Evolutionary conservation across 2,329 filamentous ascomycete genomes (phyloP).

Genomic region (Fusarium albosuccineum): DNA sequence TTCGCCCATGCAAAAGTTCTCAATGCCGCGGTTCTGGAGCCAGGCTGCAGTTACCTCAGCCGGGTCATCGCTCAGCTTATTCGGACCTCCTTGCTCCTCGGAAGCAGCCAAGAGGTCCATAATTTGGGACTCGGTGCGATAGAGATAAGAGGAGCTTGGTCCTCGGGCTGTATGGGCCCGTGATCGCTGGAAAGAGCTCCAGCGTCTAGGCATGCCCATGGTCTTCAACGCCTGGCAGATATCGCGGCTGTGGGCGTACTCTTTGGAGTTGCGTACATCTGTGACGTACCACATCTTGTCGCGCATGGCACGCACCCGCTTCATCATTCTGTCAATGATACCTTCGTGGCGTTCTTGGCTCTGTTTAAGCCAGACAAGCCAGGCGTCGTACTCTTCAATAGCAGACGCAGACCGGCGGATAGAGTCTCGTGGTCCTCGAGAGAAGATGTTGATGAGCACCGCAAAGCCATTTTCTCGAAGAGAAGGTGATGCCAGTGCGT

Average conservation of each 20-base stretch:
- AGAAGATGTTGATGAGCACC: conserved; percentile 79
- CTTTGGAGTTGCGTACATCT: conserved; percentile 89
- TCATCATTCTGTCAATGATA: conserved; percentile 80
- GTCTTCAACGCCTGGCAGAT: conserved; percentile 90
- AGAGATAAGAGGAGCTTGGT: conserved; percentile 73
- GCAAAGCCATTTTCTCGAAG: conserved; percentile 77
- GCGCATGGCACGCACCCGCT: conserved; percentile 78
- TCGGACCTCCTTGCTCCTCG: conserved; percentile 87
- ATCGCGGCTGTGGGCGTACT: conserved; percentile 88
- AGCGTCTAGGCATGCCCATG: conserved; percentile 79
- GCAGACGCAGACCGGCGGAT: conserved; percentile 78
- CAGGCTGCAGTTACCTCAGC: conserved; percentile 86
- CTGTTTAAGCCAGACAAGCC: conserved; percentile 86
- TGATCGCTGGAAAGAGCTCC: conserved; percentile 64
- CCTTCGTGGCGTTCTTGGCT: conserved; percentile 83
- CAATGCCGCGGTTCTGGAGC: conserved; percentile 84
- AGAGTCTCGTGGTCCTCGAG: conserved; percentile 76
- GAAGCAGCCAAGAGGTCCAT: conserved; percentile 88
- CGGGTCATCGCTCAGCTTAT: conserved; percentile 97
- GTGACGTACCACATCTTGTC: conserved; percentile 99
- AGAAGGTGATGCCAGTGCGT: conserved; percentile 70
- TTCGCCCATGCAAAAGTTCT: conserved; percentile 95
- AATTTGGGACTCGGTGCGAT: conserved; percentile 85
- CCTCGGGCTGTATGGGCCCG: conserved; percentile 62
- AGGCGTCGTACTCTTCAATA: conserved; percentile 83